Evolutionary conservation across 176 grass and related monocot species (phyloP).

Genomic region (Phoenix dactylifera): DNA sequence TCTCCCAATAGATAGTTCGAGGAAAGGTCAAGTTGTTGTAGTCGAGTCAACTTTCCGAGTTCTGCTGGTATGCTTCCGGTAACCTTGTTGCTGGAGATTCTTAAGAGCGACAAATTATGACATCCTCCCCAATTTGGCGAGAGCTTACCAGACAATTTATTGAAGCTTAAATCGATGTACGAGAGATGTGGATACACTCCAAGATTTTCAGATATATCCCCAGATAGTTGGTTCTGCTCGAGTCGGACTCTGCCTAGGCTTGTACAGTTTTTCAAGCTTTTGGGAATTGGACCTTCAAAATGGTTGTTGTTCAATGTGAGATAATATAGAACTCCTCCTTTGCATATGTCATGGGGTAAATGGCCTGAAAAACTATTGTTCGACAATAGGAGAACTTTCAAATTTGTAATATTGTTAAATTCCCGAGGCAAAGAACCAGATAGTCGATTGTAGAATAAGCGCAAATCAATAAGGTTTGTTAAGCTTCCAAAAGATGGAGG

Average conservation of each 20-base stretch:
- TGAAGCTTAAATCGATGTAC: neutral
- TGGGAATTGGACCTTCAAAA: slow-evolving; percentile 4
- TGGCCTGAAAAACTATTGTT: too few species aligned
- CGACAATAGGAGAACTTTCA: too few species aligned
- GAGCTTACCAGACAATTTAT: neutral
- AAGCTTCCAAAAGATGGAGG: too few species aligned
- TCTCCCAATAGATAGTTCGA: neutral
- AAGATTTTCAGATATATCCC: slow-evolving; percentile 18
- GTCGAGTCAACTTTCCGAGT: neutral
- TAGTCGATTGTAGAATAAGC: too few species aligned
- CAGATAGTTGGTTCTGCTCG: neutral
- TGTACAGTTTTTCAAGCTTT: slow-evolving; percentile 13
- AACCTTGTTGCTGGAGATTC: neutral
- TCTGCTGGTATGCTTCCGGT: neutral
- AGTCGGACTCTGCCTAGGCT: neutral
- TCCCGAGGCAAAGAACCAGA: too few species aligned
- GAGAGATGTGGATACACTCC: slow-evolving; percentile 6
- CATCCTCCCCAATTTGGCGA: neutral
- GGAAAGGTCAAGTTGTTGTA: neutral
- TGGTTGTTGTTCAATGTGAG: neutral
- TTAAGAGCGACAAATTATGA: neutral
- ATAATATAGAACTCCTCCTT: too few species aligned
- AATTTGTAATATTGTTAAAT: too few species aligned
- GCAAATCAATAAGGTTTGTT: too few species aligned
- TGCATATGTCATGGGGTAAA: too few species aligned